Evolutionary conservation across 78 protist species (phyloP).

Genomic region (Dictyostelium citrinum): DNA sequence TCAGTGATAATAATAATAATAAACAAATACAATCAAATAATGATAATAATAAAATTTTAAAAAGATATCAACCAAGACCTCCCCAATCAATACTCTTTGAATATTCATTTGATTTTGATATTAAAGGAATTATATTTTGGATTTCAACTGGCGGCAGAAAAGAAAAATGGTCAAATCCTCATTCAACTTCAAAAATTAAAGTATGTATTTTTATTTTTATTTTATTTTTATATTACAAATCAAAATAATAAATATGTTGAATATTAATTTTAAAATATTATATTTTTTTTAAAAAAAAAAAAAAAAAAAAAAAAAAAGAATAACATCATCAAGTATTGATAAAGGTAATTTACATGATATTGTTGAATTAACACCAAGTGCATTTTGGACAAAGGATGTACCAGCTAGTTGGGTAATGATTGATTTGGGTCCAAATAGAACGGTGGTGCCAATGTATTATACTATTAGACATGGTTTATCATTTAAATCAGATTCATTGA

Average conservation of each 20-base stretch:
- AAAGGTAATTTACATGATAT: conserved; percentile 44
- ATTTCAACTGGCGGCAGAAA: conserved; percentile 49
- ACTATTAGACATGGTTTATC: conserved; percentile 87
- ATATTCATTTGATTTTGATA: conserved; percentile 73
- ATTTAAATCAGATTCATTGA: conserved; percentile 80
- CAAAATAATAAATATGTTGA: too few species aligned
- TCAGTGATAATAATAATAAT: not conserved
- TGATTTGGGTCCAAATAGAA: conserved; percentile 81
- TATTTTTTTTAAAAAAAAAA: too few species aligned
- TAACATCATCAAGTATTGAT: conserved; percentile 41
- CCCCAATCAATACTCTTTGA: conserved; percentile 66
- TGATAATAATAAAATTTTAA: not conserved
- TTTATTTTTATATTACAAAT: too few species aligned
- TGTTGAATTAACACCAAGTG: conserved; percentile 48
- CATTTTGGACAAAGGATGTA: conserved; percentile 88
- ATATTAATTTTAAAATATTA: not conserved
- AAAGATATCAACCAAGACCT: conserved; percentile 57
- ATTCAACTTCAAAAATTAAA: conserved; percentile 6
- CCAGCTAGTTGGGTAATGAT: conserved; percentile 88
- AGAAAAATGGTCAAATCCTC: conserved; percentile 63
- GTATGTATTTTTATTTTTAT: not conserved
- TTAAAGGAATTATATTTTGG: conserved; percentile 72
- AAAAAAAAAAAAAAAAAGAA: not conserved
- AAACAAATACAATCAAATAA: not conserved
- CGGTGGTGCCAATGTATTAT: conserved; percentile 70